Conservation (phyloP, 164 flowering plant genomes). For the Nymphaea colorata region DNA sequence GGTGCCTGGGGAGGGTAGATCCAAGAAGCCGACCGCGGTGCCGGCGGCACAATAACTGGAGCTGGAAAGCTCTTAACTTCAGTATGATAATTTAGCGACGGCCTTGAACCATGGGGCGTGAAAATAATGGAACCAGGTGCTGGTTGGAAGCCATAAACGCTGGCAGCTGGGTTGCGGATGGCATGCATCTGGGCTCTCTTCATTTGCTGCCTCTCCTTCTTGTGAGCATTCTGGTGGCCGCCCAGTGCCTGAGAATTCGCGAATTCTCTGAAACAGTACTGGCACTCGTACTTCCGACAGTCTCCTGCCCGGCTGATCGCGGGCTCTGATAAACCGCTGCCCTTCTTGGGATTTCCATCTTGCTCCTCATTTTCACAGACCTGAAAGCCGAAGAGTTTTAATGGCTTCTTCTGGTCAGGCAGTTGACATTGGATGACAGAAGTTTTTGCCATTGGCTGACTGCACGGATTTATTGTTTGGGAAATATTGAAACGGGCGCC, state of each 20-base stretch:
- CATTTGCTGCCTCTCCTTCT: constrained; percentile 84
- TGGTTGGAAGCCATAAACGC: constrained; percentile 50
- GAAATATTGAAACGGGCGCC: neutral
- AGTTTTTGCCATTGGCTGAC: constrained; percentile 1
- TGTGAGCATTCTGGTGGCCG: constrained; percentile 97
- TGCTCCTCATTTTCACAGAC: constrained; percentile 46
- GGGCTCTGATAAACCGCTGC: constrained; percentile 25
- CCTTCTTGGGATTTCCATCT: constrained; percentile 18
- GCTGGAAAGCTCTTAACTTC: neutral
- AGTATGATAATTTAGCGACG: too few species aligned
- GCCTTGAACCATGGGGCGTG: constrained; percentile 7
- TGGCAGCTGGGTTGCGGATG: constrained; percentile 41
- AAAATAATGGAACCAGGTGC: constrained; percentile 45
- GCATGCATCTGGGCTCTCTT: constrained; percentile 79
- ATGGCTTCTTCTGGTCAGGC: constrained; percentile 13
- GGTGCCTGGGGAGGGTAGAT: constrained; percentile 37
- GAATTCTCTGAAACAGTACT: constrained; percentile 84
- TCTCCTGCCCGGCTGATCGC: constrained; percentile 18
- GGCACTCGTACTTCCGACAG: constrained; percentile 86
- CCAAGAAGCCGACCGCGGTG: constrained; percentile 30
- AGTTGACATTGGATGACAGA: constrained; percentile 3
- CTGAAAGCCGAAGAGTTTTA: constrained; percentile 80
- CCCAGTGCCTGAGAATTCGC: constrained; percentile 97
- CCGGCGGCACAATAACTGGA: constrained; percentile 12
- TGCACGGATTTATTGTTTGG: constrained; percentile 2